phyloP scores from a whole-genome alignment of 2,329 filamentous ascomycete species.

The Phialemoniopsis sp. region DNA sequence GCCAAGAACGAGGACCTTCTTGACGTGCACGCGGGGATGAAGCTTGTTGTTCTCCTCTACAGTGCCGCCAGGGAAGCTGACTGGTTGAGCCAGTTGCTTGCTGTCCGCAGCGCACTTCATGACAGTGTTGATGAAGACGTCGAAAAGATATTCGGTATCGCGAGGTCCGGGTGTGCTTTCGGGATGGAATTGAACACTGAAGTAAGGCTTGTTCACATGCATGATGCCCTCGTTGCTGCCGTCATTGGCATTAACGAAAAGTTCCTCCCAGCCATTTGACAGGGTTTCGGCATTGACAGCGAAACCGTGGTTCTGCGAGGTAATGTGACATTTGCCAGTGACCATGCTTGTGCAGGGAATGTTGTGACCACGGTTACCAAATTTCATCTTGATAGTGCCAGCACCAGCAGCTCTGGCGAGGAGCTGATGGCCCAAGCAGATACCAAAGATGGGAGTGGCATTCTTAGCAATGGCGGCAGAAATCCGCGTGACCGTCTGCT shows the following conservation, averaged over 20 bases:
- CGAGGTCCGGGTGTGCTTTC: slow-evolving; percentile 93
- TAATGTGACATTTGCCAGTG: slow-evolving; percentile 96
- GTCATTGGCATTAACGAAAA: slow-evolving; percentile 98
- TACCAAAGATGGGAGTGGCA: slow-evolving; percentile 87
- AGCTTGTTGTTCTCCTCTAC: slow-evolving; percentile 72
- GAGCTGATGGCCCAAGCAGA: slow-evolving; percentile 92
- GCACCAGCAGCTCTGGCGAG: slow-evolving; percentile 85
- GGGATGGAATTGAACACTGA: slow-evolving; percentile 99
- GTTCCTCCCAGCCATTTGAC: slow-evolving; percentile 78
- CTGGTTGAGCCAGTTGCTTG: slow-evolving; percentile 64
- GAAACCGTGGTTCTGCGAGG: slow-evolving; percentile 96
- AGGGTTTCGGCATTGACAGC: slow-evolving; percentile 81
- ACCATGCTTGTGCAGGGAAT: slow-evolving; percentile 96
- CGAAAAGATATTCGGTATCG: slow-evolving; percentile 95
- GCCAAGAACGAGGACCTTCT: slow-evolving; percentile 92
- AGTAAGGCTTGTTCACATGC: slow-evolving; percentile 80
- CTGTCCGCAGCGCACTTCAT: slow-evolving; percentile 64
- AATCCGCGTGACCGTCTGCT: slow-evolving; percentile 76
- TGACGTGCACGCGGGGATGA: slow-evolving; percentile 77
- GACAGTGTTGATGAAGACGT: slow-evolving; percentile 90
- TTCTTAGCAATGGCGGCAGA: slow-evolving; percentile 71
- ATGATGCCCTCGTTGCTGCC: slow-evolving; percentile 97
- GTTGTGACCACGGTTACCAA: slow-evolving; percentile 97
- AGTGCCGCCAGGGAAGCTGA: slow-evolving; percentile 83
- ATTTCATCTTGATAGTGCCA: slow-evolving; percentile 93